Evolutionary conservation across 441 rosid genomes (phyloP).

Genomic region (Populus hybrid): DNA sequence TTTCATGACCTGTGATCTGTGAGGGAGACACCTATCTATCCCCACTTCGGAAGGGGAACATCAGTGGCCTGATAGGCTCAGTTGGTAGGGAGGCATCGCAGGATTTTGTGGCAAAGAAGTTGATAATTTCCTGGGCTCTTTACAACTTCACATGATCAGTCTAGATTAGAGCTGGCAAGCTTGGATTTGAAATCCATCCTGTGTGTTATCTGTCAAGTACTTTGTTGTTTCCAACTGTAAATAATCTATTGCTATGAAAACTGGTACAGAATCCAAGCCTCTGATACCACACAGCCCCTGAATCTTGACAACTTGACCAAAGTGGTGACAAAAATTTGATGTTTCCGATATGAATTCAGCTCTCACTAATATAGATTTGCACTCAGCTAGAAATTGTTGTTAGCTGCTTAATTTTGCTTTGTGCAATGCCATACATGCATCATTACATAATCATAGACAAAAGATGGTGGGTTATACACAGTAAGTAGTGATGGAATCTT

Average conservation of each 20-base stretch:
- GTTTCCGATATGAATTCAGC: background rate
- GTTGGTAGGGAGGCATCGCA: background rate
- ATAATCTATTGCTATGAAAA: background rate
- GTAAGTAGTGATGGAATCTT: background rate
- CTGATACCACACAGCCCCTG: background rate
- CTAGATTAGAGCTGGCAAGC: background rate
- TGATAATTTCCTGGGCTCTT: background rate
- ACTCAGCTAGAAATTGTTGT: background rate
- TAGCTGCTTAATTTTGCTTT: background rate
- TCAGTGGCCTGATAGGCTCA: background rate
- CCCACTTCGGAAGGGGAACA: background rate
- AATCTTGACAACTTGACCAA: background rate
- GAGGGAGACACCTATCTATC: background rate
- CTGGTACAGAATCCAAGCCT: background rate
- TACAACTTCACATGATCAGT: background rate
- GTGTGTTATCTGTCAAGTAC: background rate
- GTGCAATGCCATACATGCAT: background rate
- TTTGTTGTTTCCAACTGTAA: too few species aligned
- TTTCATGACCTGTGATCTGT: background rate
- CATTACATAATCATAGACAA: background rate
- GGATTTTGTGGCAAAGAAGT: background rate
- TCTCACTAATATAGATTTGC: background rate
- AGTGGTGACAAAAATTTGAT: background rate
- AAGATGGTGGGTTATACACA: background rate
- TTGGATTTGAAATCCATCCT: background rate